Base-by-base conservation (phyloP, 768 basidiomycete genomes). In the Lactifluus hygrophoroides region DNA sequence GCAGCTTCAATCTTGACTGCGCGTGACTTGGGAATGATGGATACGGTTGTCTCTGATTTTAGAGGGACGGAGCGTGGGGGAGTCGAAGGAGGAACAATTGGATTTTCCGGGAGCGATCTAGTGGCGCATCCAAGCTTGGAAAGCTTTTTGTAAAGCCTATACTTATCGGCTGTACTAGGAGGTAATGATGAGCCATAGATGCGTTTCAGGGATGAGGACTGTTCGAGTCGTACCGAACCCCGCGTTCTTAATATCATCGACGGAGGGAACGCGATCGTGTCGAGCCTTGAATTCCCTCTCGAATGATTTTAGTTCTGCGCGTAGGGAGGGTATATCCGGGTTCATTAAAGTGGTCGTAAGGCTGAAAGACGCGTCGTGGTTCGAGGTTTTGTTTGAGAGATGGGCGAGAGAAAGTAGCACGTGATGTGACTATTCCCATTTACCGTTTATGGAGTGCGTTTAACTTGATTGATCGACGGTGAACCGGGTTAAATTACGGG, bases 71-170 rank as follows among this genome's bases (percentile, higher is more conserved):
- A 57, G 42, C 68, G 67, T 47, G 74, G 71, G 34, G 71, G 74
- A 5, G 72, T 74, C 35, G 71, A 65, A 13, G 71, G 67, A 51
- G 67, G 61, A 58, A 61, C 57, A 51, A 68, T 19, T 64, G 62
- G 64, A 69, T 70, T 37, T 71, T 75, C 62, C 72, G 76, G 19
- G 75, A 76, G 9, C 46, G 74, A 75, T 44, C 75, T 73, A 25
- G 68, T 63, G 27, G 66, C 68, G 51, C 70, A 60, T 19, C 67
- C 58, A 16, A 68, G 58, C 61, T 86, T 90, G 55, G 78, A 79
- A 35, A 90, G 77, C 58, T 78, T 83, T 77, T 90, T 91, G 77
- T 91, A 90, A 30, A 81, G 77, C 70, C 79, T 90, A 75, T 92
- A 92, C 69, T 86, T 90, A 63, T 81, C 79, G 60, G 86, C 89